Evolutionary conservation across 495 filamentous ascomycete species (phyloP).

Genomic region (Lichina pygmaea): DNA sequence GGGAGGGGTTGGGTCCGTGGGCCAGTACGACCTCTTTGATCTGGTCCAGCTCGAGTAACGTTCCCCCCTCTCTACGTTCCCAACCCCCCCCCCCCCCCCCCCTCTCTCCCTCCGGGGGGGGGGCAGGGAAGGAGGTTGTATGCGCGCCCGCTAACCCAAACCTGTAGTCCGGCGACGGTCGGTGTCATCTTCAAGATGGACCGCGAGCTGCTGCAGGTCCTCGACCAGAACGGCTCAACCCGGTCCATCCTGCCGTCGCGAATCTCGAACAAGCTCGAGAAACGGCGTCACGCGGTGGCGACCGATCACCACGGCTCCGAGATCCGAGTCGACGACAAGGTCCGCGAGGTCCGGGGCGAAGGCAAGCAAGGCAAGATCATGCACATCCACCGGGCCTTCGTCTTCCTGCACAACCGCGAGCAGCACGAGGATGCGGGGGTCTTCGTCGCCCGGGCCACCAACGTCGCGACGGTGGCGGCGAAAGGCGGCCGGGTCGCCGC

Average conservation of each 20-base stretch:
- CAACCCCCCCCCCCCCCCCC: neutral
- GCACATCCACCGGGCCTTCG: conserved; percentile 70
- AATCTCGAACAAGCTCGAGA: conserved; percentile 62
- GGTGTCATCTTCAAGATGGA: conserved; percentile 88
- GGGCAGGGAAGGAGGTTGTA: neutral
- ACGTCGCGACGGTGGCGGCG: conserved; percentile 67
- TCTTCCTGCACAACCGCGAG: conserved; percentile 67
- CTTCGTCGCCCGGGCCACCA: conserved; percentile 63
- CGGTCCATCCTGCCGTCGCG: conserved; percentile 70
- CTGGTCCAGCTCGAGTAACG: conserved; percentile 76
- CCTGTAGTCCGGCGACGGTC: conserved; percentile 45
- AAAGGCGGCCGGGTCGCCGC: conserved; percentile 46
- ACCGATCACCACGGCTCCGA: conserved; percentile 86
- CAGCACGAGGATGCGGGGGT: conserved; percentile 71
- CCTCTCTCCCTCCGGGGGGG: neutral
- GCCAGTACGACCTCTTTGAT: conserved; percentile 75
- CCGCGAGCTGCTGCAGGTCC: conserved; percentile 62
- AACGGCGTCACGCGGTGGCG: conserved; percentile 57
- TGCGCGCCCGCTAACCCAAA: conserved; percentile 10
- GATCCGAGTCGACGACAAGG: conserved; percentile 70
- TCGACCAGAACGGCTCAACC: conserved; percentile 71
- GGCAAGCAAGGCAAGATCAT: conserved; percentile 63
- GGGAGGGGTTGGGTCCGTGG: conserved; percentile 48
- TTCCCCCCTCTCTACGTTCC: neutral
- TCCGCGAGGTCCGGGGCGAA: conserved; percentile 74